Conservation (phyloP, 139 green algal genomes). For the Pleodorina starrii region DNA sequence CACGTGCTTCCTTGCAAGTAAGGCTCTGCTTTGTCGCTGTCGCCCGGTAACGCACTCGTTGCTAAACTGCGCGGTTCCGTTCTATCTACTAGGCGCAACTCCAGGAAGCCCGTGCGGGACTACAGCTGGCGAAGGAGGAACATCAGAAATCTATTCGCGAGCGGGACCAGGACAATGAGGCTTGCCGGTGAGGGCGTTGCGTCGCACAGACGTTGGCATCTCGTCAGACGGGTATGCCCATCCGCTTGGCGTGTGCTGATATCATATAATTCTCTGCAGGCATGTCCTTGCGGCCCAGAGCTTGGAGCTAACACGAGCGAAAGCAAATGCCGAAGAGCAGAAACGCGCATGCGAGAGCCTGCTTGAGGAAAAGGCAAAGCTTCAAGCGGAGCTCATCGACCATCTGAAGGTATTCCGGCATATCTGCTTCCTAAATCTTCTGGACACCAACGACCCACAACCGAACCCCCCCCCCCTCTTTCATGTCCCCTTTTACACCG, state of each 20-base stretch:
- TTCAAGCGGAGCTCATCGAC: conserved; percentile 14
- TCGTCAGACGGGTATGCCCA: too few species aligned
- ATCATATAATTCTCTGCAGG: neutral
- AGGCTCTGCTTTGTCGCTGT: neutral
- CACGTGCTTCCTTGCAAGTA: neutral
- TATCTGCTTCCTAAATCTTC: neutral
- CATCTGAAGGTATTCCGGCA: neutral
- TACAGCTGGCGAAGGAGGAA: neutral
- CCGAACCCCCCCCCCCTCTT: neutral
- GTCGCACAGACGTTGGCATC: too few species aligned
- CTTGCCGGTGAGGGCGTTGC: neutral
- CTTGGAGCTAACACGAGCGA: neutral
- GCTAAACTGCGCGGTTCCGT: too few species aligned
- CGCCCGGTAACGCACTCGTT: too few species aligned
- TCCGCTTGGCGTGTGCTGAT: too few species aligned
- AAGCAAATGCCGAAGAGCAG: neutral
- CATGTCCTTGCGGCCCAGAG: neutral
- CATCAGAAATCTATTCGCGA: neutral
- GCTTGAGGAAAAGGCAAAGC: conserved; percentile 18
- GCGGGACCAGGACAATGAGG: neutral
- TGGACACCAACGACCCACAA: neutral
- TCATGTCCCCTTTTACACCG: neutral
- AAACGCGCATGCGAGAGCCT: neutral
- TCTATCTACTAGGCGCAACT: neutral
- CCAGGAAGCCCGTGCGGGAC: neutral